Evolutionary conservation across 2,329 filamentous ascomycete genomes (phyloP).

Genomic region (Pseudomassariella vexata): DNA sequence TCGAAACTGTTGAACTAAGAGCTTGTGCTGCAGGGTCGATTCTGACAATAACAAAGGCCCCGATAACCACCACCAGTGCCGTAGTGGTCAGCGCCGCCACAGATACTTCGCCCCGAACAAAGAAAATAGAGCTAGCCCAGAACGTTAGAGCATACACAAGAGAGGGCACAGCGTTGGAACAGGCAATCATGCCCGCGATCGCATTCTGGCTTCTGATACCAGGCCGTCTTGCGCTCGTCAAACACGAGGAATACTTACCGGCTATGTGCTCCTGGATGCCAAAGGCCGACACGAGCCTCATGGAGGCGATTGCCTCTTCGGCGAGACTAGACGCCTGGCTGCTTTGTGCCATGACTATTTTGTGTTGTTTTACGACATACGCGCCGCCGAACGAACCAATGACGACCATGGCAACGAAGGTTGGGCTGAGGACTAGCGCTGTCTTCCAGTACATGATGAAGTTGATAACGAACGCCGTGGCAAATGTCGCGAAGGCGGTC

Average conservation of each 20-base stretch:
- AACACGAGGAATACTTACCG: neutral
- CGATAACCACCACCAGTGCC: constrained; percentile 62
- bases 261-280: constrained; percentile 8
- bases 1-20: constrained; percentile 30
- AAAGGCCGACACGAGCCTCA: constrained; percentile 8
- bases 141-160: constrained; percentile 8
- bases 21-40: constrained; percentile 43
- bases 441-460: constrained; percentile 37
- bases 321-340: constrained; percentile 39
- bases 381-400: constrained; percentile 25
- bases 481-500: constrained; percentile 26
- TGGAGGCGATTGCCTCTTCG: constrained; percentile 62
- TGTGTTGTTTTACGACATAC: constrained; percentile 3
- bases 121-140: constrained; percentile 9
- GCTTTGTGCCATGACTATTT: constrained; percentile 23
- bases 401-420: constrained; percentile 30
- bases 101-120: constrained; percentile 4
- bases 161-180: constrained; percentile 2
- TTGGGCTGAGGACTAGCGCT: constrained; percentile 28
- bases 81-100: constrained; percentile 48
- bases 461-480: constrained; percentile 31
- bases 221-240: neutral
- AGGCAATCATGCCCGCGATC: constrained; percentile 7
- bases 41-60: constrained; percentile 8
- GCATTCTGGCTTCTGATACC: neutral